A percentile compares a stretch with the other conserved stretches of the same genome.
These are phyloP conservation scores for Termitomyces sp. DNA, from an alignment of 768 basidiomycete species.

Conservation along the genomic window DNA sequence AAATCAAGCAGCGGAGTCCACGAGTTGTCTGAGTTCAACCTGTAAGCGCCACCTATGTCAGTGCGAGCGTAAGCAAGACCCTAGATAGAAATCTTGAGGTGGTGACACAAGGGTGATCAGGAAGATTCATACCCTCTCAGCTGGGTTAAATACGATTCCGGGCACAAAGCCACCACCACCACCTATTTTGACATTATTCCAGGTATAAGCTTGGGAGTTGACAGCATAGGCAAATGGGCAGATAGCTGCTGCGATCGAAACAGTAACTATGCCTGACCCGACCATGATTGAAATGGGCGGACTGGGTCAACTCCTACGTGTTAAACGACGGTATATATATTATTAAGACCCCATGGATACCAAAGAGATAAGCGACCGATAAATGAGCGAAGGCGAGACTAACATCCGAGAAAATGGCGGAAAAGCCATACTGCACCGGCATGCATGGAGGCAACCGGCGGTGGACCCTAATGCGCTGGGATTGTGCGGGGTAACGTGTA, in stretches of 20 bases:
- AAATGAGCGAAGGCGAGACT: conserved; percentile 15
- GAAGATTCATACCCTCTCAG: conserved; percentile 29
- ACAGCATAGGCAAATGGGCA: conserved; percentile 29
- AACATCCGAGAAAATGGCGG: conserved; percentile 20
- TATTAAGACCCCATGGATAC: background rate
- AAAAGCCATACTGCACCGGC: background rate
- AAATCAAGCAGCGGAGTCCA: conserved; percentile 65
- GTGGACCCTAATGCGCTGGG: no score
- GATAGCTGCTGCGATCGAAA: conserved; percentile 21
- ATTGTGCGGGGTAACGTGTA: background rate
- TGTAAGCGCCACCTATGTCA: conserved; percentile 64
- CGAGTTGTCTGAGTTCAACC: conserved; percentile 51
- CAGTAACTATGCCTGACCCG: conserved; percentile 24
- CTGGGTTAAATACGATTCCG: conserved; percentile 58
- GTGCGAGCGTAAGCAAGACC: conserved; percentile 63
- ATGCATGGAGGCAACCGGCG: background rate
- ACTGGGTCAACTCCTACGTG: background rate
- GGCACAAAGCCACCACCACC: conserved; percentile 48
- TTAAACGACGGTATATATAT: conserved; percentile 8
- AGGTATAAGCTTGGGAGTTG: conserved; percentile 48
- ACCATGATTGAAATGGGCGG: conserved; percentile 21
- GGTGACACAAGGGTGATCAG: background rate
- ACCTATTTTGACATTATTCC: conserved; percentile 58
- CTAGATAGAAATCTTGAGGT: conserved; percentile 16
- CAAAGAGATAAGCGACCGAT: conserved; percentile 10